These are phyloP conservation scores for Scytalidium lignicola DNA, from an alignment of 2,329 filamentous ascomycete genomes.

Conservation along the genomic window DNA sequence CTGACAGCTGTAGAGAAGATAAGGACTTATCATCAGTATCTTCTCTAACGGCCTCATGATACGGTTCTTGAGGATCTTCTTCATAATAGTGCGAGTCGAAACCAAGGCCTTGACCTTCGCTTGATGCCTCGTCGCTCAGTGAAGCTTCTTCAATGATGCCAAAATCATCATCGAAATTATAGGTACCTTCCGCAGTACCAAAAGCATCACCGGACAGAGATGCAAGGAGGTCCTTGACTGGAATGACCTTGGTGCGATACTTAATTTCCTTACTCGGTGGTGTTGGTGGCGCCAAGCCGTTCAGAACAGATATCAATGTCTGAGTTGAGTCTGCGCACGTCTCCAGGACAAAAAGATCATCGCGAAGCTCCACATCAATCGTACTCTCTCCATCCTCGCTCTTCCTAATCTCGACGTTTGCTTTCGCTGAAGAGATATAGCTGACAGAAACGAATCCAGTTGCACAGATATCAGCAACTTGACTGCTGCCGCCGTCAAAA, in stretches of 20 bases:
- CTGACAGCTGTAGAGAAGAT: conserved; percentile 22
- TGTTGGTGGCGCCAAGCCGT: conserved; percentile 75
- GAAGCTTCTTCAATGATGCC: conserved; percentile 39
- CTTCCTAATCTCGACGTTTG: conserved; percentile 53
- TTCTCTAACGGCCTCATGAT: conserved; percentile 33
- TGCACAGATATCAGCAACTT: conserved; percentile 52
- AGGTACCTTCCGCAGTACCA: conserved; percentile 54
- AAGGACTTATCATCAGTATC: conserved; percentile 28
- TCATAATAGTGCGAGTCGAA: conserved; percentile 45
- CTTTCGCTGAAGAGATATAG: conserved; percentile 77
- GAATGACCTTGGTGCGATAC: conserved; percentile 82
- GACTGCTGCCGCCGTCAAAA: conserved; percentile 31
- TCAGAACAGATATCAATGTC: conserved; percentile 75
- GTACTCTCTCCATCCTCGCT: conserved; percentile 56
- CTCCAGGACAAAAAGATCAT: conserved; percentile 84
- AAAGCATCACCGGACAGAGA: conserved; percentile 89
- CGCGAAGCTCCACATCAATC: conserved; percentile 74
- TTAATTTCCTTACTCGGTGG: conserved; percentile 78
- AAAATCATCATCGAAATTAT: conserved; percentile 61
- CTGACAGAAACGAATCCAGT: conserved; percentile 82
- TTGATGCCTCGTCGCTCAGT: conserved; percentile 37
- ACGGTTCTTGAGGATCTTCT: conserved; percentile 25
- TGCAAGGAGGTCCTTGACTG: conserved; percentile 80
- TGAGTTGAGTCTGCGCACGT: conserved; percentile 97
- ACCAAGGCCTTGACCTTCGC: conserved; percentile 34